These are phyloP conservation scores for Ambrosia trifida DNA, from an alignment of 129 eudicot genomes.

Conservation along the genomic window DNA sequence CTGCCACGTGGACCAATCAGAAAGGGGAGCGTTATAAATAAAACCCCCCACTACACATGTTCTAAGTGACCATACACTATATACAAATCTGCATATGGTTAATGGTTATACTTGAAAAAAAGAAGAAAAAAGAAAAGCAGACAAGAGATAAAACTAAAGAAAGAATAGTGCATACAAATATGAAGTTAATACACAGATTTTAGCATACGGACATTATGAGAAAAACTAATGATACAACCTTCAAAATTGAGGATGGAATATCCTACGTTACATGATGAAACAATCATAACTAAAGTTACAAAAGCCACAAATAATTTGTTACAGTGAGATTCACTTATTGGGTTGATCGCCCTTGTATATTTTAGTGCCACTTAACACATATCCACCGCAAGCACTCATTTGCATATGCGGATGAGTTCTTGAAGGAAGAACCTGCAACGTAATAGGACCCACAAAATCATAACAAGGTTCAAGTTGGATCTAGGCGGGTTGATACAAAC, in stretches of 20 bases:
- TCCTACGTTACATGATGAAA: slow-evolving; percentile 16
- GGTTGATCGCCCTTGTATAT: slow-evolving; percentile 37
- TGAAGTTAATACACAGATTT: not conserved
- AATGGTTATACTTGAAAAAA: too few species aligned
- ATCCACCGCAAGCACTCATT: slow-evolving; percentile 91
- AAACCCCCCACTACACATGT: too few species aligned
- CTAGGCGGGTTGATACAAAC: not conserved
- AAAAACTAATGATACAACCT: not conserved
- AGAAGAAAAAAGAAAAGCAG: too few species aligned
- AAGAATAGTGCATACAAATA: too few species aligned
- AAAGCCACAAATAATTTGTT: not conserved
- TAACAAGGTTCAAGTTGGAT: not conserved
- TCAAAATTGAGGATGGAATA: slow-evolving; percentile 25
- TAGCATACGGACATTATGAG: slow-evolving; percentile 18
- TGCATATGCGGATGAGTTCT: slow-evolving; percentile 99
- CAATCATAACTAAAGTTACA: not conserved
- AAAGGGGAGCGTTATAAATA: too few species aligned
- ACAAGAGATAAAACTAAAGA: too few species aligned
- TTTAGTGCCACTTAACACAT: slow-evolving; percentile 74
- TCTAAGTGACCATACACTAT: too few species aligned
- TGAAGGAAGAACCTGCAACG: slow-evolving; percentile 85
- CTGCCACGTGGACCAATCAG: too few species aligned
- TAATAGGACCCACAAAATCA: not conserved
- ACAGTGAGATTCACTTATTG: slow-evolving; percentile 19
- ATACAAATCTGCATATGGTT: too few species aligned